Evolutionary conservation across 108 stramenopile species (phyloP).

Genomic region (Skeletonema marinoi): DNA sequence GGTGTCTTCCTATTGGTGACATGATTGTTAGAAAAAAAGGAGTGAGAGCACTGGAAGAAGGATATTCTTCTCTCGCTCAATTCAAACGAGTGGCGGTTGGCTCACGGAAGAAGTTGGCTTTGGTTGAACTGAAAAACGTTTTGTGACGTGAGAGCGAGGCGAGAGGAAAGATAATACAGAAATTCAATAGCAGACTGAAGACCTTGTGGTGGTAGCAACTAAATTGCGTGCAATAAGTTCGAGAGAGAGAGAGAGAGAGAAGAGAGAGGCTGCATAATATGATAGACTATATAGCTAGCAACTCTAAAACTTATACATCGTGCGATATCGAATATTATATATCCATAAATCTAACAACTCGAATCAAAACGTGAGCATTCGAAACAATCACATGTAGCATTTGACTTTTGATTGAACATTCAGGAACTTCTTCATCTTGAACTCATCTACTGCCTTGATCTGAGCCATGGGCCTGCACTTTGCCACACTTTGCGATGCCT

Average conservation of each 20-base stretch:
- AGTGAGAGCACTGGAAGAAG: not conserved
- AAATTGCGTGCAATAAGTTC: too few relatives aligned
- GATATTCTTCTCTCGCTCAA: not conserved
- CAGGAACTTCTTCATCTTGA: conserved; percentile 59
- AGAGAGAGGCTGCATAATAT: too few relatives aligned
- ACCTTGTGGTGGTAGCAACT: too few relatives aligned
- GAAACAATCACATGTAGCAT: conserved; percentile 7
- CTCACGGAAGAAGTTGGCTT: not conserved
- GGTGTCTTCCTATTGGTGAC: conserved; percentile 16
- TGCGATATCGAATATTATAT: too few relatives aligned
- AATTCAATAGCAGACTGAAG: not conserved
- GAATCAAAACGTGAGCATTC: too few relatives aligned
- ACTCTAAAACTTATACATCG: not conserved
- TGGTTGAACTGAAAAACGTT: not conserved
- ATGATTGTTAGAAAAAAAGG: not conserved
- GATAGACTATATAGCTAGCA: not conserved
- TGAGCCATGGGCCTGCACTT: conserved; percentile 14
- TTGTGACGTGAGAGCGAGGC: not conserved
- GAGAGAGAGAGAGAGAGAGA: too few relatives aligned
- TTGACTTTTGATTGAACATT: conserved; percentile 41
- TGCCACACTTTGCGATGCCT: conserved; percentile 23
- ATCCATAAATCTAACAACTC: too few relatives aligned
- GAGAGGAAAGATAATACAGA: too few relatives aligned
- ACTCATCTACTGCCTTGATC: conserved; percentile 27
- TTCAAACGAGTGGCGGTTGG: not conserved